Evolutionary conservation across 23 red algal genomes (phyloP).

Genomic region (Gracilaria domingensis): DNA sequence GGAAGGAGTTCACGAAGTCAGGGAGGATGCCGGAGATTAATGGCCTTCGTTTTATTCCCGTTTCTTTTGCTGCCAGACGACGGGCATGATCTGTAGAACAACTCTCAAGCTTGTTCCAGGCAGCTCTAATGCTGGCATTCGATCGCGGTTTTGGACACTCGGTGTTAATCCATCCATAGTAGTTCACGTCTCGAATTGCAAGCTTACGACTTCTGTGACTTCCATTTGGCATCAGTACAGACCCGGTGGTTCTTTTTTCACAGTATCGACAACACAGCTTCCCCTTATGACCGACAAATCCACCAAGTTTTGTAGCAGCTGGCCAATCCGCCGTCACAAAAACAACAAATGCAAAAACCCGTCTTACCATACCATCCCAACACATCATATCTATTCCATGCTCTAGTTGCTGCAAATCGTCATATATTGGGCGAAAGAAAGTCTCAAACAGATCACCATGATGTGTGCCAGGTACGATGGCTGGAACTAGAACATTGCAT

Average conservation of each 20-base stretch:
- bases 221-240: background rate
- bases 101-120: background rate
- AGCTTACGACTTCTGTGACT: background rate
- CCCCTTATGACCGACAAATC: background rate
- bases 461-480: background rate
- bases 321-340: background rate
- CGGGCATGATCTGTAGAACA: too few relatives aligned
- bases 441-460: slow-evolving; percentile 11
- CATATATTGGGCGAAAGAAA: background rate
- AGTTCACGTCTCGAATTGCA: background rate
- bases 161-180: slow-evolving; percentile 6
- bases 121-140: background rate
- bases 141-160: slow-evolving; percentile 14
- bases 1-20: slow-evolving; percentile 14
- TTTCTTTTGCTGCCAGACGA: too few relatives aligned
- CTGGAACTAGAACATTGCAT: slow-evolving; percentile 11
- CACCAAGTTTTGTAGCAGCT: background rate
- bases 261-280: background rate
- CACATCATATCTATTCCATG: slow-evolving; percentile 11
- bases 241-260: background rate
- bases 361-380: background rate
- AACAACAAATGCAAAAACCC: background rate
- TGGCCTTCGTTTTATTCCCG: background rate
- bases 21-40: background rate
- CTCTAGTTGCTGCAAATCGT: slow-evolving; percentile 14